Base-by-base conservation (phyloP, 2,329 filamentous ascomycete genomes). In the Cytospora chrysosperma region DNA sequence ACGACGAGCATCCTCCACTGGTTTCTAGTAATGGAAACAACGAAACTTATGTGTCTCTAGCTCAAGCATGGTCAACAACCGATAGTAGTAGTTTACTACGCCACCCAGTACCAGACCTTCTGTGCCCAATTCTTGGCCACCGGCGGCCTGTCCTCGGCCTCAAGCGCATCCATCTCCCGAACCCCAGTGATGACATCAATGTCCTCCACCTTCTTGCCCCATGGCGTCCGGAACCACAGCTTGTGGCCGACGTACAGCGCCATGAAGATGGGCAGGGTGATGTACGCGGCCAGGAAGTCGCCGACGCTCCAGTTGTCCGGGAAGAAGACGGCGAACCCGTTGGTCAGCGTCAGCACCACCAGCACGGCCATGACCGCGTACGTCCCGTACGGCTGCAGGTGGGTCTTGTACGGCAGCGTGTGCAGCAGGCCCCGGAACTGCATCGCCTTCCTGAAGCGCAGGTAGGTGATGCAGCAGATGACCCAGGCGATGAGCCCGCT, bases 251-350 rank as follows among this genome's bases (percentile, higher is more conserved):
- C 8, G 69, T 89, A 90, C 0, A 89, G 77, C 0, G 78, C 74
- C 2, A 86, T 67, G 73, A 90, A 90, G 68, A 82, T 83, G 53
- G 80, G 87, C 0, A 89, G 77, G 12, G 81, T 88, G 70, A 90
- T 79, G 69, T 88, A 92, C 69, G 76, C 81, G 0, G 85, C 83
- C n/a, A 88, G 65, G 70, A 95, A 95, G 69, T 80, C 80, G 6
- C 81, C 78, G 0, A 81, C 82, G 19, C 79, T 83, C 83, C 87
- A 94, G 30, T 87, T 79, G 9, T 79, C 76, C 0, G 86, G 84
- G 72, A 88, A 89, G 72, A 94, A 93, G 17, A 89, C 84, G 40
- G 87, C 83, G 75, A 93, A 94, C 1, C 90, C 91, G 69, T 92
- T 92, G 68, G 91, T 88, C 3, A 93, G 75, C 1, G 82, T 85